A percentile compares a stretch with the other conserved stretches of the same genome.
Conservation (phyloP, 441 rosid genomes). For the Heliophila coronopifolia region DNA sequence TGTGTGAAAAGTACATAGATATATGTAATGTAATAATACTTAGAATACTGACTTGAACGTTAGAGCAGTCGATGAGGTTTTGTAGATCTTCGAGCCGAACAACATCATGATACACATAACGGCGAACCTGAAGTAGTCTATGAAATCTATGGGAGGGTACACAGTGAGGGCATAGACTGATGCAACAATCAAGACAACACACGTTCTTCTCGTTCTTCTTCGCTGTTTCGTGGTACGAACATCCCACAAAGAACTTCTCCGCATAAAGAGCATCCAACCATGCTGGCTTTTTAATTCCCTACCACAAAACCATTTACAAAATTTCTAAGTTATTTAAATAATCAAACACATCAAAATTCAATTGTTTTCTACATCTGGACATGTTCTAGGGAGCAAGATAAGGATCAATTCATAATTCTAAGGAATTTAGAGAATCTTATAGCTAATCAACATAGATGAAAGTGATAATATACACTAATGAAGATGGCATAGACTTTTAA, state of each 20-base stretch:
- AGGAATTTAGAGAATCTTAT: not conserved
- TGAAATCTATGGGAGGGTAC: constrained; percentile 74
- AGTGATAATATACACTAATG: constrained; percentile 3
- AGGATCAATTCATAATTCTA: not conserved
- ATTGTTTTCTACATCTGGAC: not conserved
- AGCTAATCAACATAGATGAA: not conserved
- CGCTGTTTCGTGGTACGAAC: constrained; percentile 61
- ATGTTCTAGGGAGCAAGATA: not conserved
- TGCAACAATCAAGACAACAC: constrained; percentile 82
- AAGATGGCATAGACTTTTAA: not conserved
- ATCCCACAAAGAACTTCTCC: constrained; percentile 71
- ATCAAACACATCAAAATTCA: constrained; percentile 4
- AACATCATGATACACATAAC: constrained; percentile 92
- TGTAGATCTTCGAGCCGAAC: constrained; percentile 86
- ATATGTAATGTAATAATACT: too few relatives aligned
- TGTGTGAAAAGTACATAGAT: not conserved
- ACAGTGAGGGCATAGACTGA: constrained; percentile 90
- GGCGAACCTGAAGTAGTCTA: constrained; percentile 86
- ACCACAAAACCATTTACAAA: constrained; percentile 10
- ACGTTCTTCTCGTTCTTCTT: constrained; percentile 94
- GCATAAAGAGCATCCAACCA: constrained; percentile 85
- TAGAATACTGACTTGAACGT: constrained; percentile 58
- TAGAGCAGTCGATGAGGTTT: constrained; percentile 85
- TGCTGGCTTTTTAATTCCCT: constrained; percentile 83
- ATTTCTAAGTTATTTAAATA: not conserved